Evolutionary conservation across 371 early-diverging fungal species (phyloP).

Genomic region (Syncephalastrum monosporum): DNA sequence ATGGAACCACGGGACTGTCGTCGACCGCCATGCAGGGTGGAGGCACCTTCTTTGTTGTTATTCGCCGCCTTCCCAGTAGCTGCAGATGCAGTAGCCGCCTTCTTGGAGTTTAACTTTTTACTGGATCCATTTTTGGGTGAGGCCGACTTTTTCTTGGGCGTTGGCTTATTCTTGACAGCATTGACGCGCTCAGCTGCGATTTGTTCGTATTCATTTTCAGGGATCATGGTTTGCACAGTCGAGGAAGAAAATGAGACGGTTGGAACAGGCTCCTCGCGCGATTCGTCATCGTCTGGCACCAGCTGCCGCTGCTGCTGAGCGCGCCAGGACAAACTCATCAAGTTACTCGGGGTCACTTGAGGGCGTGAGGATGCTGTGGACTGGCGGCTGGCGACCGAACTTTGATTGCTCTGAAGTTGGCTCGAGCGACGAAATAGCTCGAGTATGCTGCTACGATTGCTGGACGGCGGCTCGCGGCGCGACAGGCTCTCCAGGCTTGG

Average conservation of each 20-base stretch:
- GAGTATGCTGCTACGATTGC: no score
- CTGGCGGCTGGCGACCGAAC: no score
- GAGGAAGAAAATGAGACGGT: slow-evolving; percentile 42
- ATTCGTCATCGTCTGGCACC: slow-evolving; percentile 15
- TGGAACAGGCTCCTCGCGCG: slow-evolving; percentile 15
- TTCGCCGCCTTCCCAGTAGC: background rate
- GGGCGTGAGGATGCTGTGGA: no score
- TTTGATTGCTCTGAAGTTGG: no score
- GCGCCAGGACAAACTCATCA: slow-evolving; percentile 2
- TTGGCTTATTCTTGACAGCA: no score
- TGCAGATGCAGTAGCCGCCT: background rate
- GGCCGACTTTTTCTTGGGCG: no score
- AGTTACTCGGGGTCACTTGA: background rate
- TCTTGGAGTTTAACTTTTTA: no score
- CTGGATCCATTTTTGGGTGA: no score
- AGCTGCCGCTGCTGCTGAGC: slow-evolving; percentile 22
- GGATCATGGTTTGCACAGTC: slow-evolving; percentile 43
- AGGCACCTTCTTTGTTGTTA: background rate
- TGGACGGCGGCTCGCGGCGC: no score
- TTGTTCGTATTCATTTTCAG: slow-evolving; percentile 24
- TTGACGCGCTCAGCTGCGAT: no score
- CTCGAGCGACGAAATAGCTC: no score
- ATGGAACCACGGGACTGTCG: slow-evolving; percentile 13
- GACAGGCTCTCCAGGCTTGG: no score
- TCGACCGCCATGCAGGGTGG: slow-evolving; percentile 15